Conservation (phyloP, 306 rosid genomes). For the Citrullus mucosospermus region DNA sequence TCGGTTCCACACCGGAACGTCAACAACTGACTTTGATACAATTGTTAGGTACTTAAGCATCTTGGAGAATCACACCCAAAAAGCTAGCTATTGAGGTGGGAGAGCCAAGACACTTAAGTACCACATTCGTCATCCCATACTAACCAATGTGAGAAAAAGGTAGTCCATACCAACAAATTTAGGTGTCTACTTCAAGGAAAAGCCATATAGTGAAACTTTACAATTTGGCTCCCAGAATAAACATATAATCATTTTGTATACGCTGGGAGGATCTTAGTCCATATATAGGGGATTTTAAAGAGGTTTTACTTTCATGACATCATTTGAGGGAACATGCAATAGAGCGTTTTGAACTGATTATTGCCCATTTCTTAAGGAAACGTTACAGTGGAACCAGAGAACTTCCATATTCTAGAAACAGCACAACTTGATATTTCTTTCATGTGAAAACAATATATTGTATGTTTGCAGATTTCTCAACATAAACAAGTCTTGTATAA, state of each 20-base stretch:
- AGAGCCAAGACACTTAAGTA: too few relatives aligned
- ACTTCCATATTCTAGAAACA: background rate
- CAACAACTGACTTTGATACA: too few relatives aligned
- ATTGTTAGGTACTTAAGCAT: too few relatives aligned
- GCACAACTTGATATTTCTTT: background rate
- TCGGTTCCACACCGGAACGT: too few relatives aligned
- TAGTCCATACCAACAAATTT: background rate
- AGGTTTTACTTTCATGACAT: slow-evolving; percentile 1
- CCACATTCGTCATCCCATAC: too few relatives aligned
- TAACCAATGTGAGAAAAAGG: too few relatives aligned
- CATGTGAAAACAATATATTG: background rate
- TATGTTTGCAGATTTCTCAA: background rate
- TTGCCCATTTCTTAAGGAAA: background rate
- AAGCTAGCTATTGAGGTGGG: too few relatives aligned
- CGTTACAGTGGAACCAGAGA: background rate
- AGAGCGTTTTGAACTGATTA: background rate
- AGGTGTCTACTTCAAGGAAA: background rate
- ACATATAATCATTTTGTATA: background rate
- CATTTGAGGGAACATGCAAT: background rate
- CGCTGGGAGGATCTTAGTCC: background rate
- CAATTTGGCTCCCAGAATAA: background rate
- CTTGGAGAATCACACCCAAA: too few relatives aligned
- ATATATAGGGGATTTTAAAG: background rate
- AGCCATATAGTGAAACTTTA: background rate
- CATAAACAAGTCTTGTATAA: background rate